A percentile compares a stretch with the other conserved stretches of the same genome.
Conservation (phyloP, 2,329 filamentous ascomycete genomes). For the Gaeumannomyces sp. region DNA sequence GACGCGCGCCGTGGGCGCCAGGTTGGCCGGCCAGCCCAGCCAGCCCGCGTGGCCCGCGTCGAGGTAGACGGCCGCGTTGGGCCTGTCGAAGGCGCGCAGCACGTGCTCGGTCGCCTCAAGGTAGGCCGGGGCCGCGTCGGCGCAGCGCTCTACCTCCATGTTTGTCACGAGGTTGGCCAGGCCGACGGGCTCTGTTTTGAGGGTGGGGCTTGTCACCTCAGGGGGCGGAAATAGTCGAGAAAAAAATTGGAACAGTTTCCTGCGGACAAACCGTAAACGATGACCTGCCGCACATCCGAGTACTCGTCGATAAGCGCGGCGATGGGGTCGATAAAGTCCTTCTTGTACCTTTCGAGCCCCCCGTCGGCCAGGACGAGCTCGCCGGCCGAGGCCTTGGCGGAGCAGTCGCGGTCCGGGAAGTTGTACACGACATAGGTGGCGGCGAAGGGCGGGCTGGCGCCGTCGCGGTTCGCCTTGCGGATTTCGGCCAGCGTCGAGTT, state of each 20-base stretch:
- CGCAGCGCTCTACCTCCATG: conserved; percentile 9
- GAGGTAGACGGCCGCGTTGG: conserved; percentile 1
- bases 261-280: neutral
- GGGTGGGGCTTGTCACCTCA: neutral
- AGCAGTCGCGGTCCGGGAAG: conserved; percentile 3
- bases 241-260: too few species aligned
- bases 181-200: neutral
- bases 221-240: too few species aligned
- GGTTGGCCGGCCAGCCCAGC: neutral
- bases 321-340: conserved; percentile 1
- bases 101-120: neutral
- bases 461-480: conserved; percentile 16
- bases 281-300: neutral
- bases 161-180: conserved; percentile 9
- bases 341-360: neutral
- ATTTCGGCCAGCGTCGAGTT: conserved; percentile 19
- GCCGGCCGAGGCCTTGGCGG: conserved; percentile 2
- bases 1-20: neutral
- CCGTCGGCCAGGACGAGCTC: neutral
- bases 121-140: neutral
- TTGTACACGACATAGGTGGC: conserved; percentile 3
- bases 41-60: neutral
- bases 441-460: conserved; percentile 24
- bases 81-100: neutral
- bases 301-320: neutral